Conservation (phyloP, 1,284 basidiomycete genomes). For the Calocybe gambosa region DNA sequence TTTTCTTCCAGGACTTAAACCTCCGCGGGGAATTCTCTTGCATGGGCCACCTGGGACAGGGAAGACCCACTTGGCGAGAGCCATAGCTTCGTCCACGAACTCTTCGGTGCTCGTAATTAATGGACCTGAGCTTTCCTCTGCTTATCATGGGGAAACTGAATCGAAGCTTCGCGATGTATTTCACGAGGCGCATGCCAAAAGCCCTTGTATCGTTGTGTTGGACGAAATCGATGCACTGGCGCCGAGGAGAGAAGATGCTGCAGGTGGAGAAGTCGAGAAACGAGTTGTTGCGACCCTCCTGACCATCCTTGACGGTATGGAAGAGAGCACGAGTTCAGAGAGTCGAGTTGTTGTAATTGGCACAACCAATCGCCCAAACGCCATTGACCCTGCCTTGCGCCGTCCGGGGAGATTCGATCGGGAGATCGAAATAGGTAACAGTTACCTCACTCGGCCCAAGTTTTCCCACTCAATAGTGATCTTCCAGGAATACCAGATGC, state of each 20-base stretch:
- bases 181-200: slow-evolving; percentile 89
- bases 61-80: slow-evolving; percentile 89
- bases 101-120: slow-evolving; percentile 67
- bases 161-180: slow-evolving; percentile 93
- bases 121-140: slow-evolving; percentile 79
- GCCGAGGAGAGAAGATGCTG: slow-evolving; percentile 93
- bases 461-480: neutral
- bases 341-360: slow-evolving; percentile 98
- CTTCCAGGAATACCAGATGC: slow-evolving; percentile 80
- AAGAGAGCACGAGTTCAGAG: slow-evolving; percentile 62
- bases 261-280: slow-evolving; percentile 99
- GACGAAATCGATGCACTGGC: slow-evolving; percentile 99
- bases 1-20: slow-evolving; percentile 61
- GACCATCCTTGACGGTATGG: slow-evolving; percentile 99
- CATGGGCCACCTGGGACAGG: slow-evolving; percentile 94
- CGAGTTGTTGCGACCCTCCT: slow-evolving; percentile 95
- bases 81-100: slow-evolving; percentile 76
- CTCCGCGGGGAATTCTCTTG: slow-evolving; percentile 84
- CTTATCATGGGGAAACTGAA: slow-evolving; percentile 98
- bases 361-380: slow-evolving; percentile 96
- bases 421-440: slow-evolving; percentile 91
- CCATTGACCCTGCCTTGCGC: slow-evolving; percentile 92
- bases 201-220: slow-evolving; percentile 96
- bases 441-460: neutral
- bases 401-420: slow-evolving; percentile 96